A percentile compares a stretch with the other conserved stretches of the same genome.
Evolutionary conservation across 768 basidiomycete genomes (phyloP).

Genomic region (Rubroboletus satanas): DNA sequence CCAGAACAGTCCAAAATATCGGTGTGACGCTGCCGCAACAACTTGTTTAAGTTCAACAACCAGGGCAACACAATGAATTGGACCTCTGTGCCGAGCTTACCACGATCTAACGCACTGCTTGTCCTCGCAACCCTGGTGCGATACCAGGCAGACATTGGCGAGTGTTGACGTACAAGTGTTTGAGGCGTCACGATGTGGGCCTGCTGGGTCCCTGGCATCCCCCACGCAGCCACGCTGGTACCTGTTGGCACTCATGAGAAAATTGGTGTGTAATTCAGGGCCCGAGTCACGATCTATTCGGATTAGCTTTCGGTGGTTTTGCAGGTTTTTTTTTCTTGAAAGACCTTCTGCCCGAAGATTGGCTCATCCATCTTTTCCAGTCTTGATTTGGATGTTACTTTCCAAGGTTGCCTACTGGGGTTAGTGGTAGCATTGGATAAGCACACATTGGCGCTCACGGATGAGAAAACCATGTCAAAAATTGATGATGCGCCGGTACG

Average conservation of each 20-base stretch:
- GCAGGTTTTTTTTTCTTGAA: neutral
- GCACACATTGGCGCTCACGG: neutral
- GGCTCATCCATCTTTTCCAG: neutral
- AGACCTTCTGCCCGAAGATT: neutral
- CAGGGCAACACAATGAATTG: neutral
- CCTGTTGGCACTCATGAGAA: conserved; percentile 10
- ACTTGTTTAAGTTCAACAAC: too few relatives aligned
- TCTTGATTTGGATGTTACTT: conserved; percentile 3
- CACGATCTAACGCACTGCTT: neutral
- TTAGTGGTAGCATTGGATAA: neutral
- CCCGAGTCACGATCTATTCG: neutral
- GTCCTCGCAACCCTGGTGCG: neutral
- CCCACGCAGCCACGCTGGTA: too few relatives aligned
- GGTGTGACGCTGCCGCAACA: too few relatives aligned
- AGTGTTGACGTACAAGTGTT: neutral
- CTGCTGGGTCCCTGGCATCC: neutral
- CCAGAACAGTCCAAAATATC: too few relatives aligned
- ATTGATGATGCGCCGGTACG: conserved; percentile 2
- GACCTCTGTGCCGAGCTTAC: neutral
- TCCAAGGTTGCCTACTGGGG: neutral
- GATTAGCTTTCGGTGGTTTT: neutral
- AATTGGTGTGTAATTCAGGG: neutral
- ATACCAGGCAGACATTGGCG: neutral
- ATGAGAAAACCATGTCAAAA: conserved; percentile 13
- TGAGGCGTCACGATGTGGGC: neutral